Percentiles rank a stretch among this genome's conserved stretches.
Evolutionary conservation across 2,329 filamentous ascomycete genomes (phyloP).

Genomic region (Phyllosticta citriasiana): DNA sequence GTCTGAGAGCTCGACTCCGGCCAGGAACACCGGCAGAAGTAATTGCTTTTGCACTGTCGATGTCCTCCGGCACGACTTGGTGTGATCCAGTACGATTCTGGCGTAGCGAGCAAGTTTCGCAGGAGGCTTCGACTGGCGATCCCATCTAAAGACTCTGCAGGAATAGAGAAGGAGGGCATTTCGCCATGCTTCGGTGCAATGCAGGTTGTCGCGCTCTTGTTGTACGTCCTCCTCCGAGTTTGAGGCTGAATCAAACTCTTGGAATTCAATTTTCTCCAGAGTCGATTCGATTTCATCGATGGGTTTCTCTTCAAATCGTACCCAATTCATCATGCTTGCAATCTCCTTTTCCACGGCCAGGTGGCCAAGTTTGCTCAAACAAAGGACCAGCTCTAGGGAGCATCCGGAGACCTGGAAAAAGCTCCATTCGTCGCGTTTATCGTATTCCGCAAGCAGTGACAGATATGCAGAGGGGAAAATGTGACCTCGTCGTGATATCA

Average conservation of each 20-base stretch:
- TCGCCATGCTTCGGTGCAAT: background rate
- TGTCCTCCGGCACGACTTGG: background rate
- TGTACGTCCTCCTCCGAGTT: background rate
- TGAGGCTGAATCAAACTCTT: background rate
- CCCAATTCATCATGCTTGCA: background rate
- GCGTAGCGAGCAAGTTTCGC: background rate
- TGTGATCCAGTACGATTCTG: background rate
- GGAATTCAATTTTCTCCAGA: background rate
- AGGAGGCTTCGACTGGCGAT: background rate
- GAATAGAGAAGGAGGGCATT: background rate
- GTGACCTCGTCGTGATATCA: background rate
- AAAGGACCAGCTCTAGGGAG: background rate
- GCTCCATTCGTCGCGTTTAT: background rate
- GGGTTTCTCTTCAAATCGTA: background rate
- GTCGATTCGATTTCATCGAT: background rate
- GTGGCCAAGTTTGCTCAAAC: background rate
- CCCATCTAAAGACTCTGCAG: background rate
- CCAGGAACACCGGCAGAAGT: background rate
- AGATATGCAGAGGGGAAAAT: background rate
- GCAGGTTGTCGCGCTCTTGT: background rate
- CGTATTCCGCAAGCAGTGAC: background rate
- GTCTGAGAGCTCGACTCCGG: background rate
- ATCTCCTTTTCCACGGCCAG: background rate
- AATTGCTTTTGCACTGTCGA: background rate
- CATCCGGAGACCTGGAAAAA: constrained; percentile 2